A percentile compares a stretch with the other conserved stretches of the same genome.
These are phyloP conservation scores for Pleurotus eryngii DNA, from an alignment of 768 basidiomycete genomes.

Conservation along the genomic window DNA sequence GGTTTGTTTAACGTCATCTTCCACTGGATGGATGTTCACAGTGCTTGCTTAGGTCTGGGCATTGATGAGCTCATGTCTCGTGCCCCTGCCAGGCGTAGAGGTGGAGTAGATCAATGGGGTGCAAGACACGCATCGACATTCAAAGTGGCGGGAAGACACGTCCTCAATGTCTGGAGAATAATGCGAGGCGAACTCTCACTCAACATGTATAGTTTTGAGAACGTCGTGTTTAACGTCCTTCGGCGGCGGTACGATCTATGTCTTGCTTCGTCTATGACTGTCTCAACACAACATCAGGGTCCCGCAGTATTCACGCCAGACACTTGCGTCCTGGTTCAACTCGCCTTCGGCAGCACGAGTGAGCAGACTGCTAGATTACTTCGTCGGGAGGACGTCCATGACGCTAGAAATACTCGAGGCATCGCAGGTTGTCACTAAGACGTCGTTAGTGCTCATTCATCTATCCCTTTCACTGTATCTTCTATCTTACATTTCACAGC, in stretches of 20 bases:
- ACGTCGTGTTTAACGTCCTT: conserved; percentile 80
- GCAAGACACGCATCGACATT: conserved; percentile 75
- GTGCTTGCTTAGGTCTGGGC: conserved; percentile 55
- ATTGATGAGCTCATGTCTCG: conserved; percentile 73
- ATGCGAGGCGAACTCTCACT: conserved; percentile 83
- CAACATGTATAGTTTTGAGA: conserved; percentile 84
- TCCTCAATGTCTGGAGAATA: conserved; percentile 90
- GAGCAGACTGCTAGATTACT: conserved; percentile 57
- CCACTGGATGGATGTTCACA: conserved; percentile 36
- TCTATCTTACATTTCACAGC: conserved; percentile 36
- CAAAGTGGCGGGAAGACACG: conserved; percentile 82
- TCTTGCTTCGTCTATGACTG: not conserved
- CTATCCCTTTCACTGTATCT: not conserved
- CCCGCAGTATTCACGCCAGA: conserved; percentile 65
- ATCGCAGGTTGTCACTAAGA: conserved; percentile 82
- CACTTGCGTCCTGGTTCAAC: conserved; percentile 67
- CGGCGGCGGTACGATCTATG: conserved; percentile 52
- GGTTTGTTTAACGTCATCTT: conserved; percentile 36
- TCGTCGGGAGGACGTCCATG: conserved; percentile 59
- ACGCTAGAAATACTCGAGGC: conserved; percentile 79
- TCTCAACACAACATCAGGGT: conserved; percentile 42
- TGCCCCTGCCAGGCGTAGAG: conserved; percentile 47
- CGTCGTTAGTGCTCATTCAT: conserved; percentile 56
- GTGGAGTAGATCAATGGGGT: conserved; percentile 65
- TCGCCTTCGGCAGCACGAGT: conserved; percentile 56